Base-by-base conservation (phyloP, 345 rosid genomes). In the Citrus cavaleriei region DNA sequence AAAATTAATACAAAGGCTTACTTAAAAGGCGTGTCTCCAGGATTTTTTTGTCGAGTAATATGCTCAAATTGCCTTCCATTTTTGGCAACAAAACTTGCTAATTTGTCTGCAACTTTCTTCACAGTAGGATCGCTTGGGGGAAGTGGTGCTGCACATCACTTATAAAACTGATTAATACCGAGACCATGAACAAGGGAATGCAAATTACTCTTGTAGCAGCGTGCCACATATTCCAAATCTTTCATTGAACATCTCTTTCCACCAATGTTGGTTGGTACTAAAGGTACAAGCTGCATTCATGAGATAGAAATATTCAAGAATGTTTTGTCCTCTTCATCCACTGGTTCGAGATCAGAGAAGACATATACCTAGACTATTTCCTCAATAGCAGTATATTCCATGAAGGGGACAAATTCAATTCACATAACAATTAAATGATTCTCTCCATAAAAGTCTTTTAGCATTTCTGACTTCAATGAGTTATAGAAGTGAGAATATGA, bases 91-190 rank as follows among this genome's bases (percentile, higher is more conserved):
- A 97, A 97, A 84, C 90, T 94, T 85, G 98, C 99, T 75, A 97
- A 87, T 83, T 89, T 97, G 88, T 97, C 98, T 25, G 98, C 97
- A 86, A 92, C 95, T 81, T 90, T 92, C 98, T 94, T 97, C 93
- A 94, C 99, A 78, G 90, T 88, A 77, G 93, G 93, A 85, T 94
- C 95, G 70, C 90, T 91, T 68, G 98, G 98, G 80, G 93, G 78
- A 85, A 89, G 81, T 82, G 98, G 97, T 87, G 93, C 97, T 97
- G 98, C 99, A 97, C 86, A 90, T 97, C 95, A 97, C 99, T 94
- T 94, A 97, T 75, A 97, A 96, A 96, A 97, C 96, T 86, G 95
- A 90, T 97, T 97, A 93, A 94, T 93, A 97, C 98, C 90, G 77
- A 93, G 94, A 85, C 90, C 93, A 96, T 92, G 97, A 93, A 96